phyloP scores from a whole-genome alignment of 768 basidiomycete genomes.

The Candolleomyces eurysporus region DNA sequence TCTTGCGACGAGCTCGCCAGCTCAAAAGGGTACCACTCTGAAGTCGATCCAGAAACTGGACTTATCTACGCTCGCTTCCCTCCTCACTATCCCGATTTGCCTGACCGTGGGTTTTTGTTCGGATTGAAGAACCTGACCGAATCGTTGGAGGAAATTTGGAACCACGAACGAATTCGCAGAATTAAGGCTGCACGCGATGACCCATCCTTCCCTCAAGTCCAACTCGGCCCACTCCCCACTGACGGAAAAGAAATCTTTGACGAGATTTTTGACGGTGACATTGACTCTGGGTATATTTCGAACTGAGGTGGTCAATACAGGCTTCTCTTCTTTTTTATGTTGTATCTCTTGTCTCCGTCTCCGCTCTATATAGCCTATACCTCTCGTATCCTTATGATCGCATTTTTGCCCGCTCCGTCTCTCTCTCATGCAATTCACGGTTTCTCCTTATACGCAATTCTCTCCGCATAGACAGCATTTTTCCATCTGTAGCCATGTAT shows the following conservation, averaged over 20 bases:
- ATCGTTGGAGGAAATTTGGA: slow-evolving; percentile 83
- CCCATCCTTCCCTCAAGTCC: slow-evolving; percentile 39
- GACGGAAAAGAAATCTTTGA: slow-evolving; percentile 81
- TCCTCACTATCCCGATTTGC: slow-evolving; percentile 83
- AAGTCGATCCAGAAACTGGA: slow-evolving; percentile 80
- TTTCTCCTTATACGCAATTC: neutral
- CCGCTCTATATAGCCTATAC: neutral
- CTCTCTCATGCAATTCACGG: neutral
- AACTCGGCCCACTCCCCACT: slow-evolving; percentile 61
- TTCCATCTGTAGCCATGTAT: neutral
- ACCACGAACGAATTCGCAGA: slow-evolving; percentile 72
- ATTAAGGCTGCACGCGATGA: slow-evolving; percentile 64
- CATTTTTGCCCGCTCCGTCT: neutral
- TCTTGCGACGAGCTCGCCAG: slow-evolving; percentile 51
- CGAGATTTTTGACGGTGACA: slow-evolving; percentile 64
- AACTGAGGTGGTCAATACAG: slow-evolving; percentile 38
- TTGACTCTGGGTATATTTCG: slow-evolving; percentile 77
- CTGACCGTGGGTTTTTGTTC: slow-evolving; percentile 92
- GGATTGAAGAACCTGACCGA: slow-evolving; percentile 81
- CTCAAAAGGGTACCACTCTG: slow-evolving; percentile 76
- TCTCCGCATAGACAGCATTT: neutral
- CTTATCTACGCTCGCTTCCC: slow-evolving; percentile 91
- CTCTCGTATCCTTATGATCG: neutral
- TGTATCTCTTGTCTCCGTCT: slow-evolving; percentile 9
- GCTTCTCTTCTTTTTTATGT: slow-evolving; percentile 11